Conservation (phyloP, 208 protist genomes). For the Acanthamoeba sp. region DNA sequence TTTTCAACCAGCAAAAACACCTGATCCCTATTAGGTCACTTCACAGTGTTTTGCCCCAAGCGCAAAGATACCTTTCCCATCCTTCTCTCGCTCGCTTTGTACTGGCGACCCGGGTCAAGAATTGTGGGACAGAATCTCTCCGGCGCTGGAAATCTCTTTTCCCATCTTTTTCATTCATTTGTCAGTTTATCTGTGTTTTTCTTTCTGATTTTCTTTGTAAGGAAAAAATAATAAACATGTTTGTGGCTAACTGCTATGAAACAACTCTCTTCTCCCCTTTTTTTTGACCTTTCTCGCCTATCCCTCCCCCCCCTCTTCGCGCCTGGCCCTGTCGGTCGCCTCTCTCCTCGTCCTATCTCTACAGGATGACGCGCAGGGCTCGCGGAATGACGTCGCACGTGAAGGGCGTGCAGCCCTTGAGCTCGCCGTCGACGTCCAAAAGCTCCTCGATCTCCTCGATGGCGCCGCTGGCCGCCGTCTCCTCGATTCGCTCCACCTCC, state of each 20-base stretch:
- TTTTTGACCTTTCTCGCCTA: neutral
- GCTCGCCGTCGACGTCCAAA: conserved; percentile 51
- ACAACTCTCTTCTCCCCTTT: neutral
- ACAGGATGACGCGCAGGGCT: conserved; percentile 1
- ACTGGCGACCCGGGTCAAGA: neutral
- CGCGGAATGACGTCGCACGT: conserved; percentile 36
- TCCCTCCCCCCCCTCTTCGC: neutral
- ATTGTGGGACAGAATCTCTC: neutral
- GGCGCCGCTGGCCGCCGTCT: neutral
- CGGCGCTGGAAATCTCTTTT: neutral
- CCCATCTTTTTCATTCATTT: neutral
- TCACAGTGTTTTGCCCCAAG: conserved; percentile 78
- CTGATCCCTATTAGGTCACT: conserved; percentile 78
- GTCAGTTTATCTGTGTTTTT: no score
- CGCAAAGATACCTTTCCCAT: conserved; percentile 67
- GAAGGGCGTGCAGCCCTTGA: conserved; percentile 51
- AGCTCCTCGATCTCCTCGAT: conserved; percentile 51
- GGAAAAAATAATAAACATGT: no score
- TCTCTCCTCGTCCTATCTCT: neutral
- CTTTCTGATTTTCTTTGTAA: no score
- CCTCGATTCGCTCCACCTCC: neutral
- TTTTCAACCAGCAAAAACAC: conserved; percentile 79
- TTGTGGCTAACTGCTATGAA: no score
- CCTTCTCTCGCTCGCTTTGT: neutral
- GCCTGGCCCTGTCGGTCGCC: neutral